Percentiles rank a stretch among this genome's conserved stretches.
Conservation (phyloP, 164 flowering plant genomes). For the Tinospora cordifolia region DNA sequence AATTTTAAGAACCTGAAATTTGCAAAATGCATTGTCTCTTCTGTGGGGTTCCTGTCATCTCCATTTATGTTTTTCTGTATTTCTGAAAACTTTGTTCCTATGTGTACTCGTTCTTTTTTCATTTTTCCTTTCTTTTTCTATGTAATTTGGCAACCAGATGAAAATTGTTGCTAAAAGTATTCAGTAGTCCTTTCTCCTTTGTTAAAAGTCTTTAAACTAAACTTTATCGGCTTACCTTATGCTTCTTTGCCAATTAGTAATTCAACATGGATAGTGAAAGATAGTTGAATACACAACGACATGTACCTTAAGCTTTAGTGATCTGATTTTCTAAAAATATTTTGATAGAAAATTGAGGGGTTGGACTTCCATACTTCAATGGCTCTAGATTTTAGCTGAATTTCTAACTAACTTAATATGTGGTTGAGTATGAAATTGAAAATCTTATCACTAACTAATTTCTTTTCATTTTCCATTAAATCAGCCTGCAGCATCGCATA, state of each 20-base stretch:
- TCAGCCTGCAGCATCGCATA: slow-evolving; percentile 18
- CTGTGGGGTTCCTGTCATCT: not conserved
- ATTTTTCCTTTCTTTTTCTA: not conserved
- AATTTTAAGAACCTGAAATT: not conserved
- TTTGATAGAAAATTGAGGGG: not conserved
- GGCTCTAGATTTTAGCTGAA: too few species aligned
- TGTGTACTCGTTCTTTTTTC: not conserved
- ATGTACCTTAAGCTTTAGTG: not conserved
- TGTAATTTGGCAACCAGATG: not conserved
- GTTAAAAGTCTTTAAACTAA: too few species aligned
- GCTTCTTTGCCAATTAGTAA: not conserved
- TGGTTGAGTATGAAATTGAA: not conserved
- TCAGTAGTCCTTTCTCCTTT: not conserved
- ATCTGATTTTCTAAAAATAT: not conserved
- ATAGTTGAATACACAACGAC: not conserved
- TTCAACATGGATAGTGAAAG: not conserved
- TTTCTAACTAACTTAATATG: too few species aligned
- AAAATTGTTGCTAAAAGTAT: not conserved
- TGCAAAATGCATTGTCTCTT: not conserved
- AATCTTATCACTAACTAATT: not conserved
- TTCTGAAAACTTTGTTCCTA: not conserved
- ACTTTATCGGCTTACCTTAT: not conserved
- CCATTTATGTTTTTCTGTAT: not conserved
- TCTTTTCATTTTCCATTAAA: not conserved
- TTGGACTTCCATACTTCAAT: too few species aligned